Evolutionary conservation across 2,329 filamentous ascomycete species (phyloP).

Genomic region (Ramularia endophylla): DNA sequence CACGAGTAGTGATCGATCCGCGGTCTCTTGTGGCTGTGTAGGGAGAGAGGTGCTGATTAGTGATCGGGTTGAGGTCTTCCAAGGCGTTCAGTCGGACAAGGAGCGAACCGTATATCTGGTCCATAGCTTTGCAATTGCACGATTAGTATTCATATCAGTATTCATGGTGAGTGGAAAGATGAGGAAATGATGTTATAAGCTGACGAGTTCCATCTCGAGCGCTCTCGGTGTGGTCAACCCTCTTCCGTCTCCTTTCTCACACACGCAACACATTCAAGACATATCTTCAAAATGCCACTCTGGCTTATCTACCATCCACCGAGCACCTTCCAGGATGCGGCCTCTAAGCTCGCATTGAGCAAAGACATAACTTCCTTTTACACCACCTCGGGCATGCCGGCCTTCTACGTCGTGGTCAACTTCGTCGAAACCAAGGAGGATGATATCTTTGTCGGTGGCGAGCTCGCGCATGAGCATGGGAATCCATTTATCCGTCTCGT

Average conservation of each 20-base stretch:
- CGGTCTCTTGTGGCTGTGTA: no score
- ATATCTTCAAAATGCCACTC: conserved; percentile 35
- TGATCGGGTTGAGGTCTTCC: no score
- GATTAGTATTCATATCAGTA: not conserved
- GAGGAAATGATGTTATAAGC: not conserved
- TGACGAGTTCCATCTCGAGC: no score
- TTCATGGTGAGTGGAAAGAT: no score
- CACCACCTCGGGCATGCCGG: conserved; percentile 30
- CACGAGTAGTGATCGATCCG: no score
- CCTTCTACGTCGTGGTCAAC: conserved; percentile 42
- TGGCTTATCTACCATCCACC: conserved; percentile 38
- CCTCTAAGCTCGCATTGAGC: conserved; percentile 29
- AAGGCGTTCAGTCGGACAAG: no score
- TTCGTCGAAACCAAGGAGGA: conserved; percentile 30
- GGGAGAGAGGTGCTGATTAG: no score
- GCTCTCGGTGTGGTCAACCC: no score
- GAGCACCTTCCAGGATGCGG: conserved; percentile 28
- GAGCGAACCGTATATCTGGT: no score
- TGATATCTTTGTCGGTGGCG: conserved; percentile 31
- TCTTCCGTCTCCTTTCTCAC: no score
- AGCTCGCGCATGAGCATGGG: conserved; percentile 13
- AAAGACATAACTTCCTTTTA: conserved; percentile 40
- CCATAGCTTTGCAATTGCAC: not conserved
- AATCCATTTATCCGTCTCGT: conserved; percentile 35
- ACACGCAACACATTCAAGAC: not conserved